Conservation (phyloP, 805 yeast species). For the Kodamaea restingae region DNA sequence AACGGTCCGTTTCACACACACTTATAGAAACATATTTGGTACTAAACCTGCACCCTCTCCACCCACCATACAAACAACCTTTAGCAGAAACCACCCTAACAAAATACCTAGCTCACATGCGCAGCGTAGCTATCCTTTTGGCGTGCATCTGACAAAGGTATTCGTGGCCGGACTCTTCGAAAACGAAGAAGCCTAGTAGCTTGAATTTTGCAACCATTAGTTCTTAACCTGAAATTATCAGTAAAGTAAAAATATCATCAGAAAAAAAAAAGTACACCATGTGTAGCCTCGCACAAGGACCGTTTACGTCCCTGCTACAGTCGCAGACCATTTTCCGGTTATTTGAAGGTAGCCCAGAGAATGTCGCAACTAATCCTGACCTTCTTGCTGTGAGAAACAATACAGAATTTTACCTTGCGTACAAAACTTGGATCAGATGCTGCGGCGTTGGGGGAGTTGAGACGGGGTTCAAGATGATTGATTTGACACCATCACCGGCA, state of each 20-base stretch:
- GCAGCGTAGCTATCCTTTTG: not conserved
- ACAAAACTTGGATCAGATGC: constrained; percentile 29
- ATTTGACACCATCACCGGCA: constrained; percentile 3
- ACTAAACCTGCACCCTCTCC: not conserved
- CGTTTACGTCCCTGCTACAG: not conserved
- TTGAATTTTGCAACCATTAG: not conserved
- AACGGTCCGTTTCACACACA: not conserved
- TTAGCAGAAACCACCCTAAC: not conserved
- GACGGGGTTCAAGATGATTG: constrained; percentile 20
- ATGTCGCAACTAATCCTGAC: not conserved
- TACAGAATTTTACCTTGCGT: constrained; percentile 29
- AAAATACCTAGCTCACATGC: not conserved
- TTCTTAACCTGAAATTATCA: not conserved
- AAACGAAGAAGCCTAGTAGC: not conserved
- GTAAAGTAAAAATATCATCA: not conserved
- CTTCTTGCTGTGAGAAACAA: constrained; percentile 9
- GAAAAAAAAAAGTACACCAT: not conserved
- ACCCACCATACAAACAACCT: not conserved
- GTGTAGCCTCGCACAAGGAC: not conserved
- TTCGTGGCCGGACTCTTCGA: not conserved
- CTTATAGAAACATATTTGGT: not conserved
- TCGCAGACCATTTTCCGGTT: not conserved
- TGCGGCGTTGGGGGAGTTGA: constrained; percentile 20
- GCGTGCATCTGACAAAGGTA: not conserved
- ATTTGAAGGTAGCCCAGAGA: not conserved